A percentile compares a stretch with the other conserved stretches of the same genome.
Conservation (phyloP, 257 asterid species). For the Osmanthus fragrans region DNA sequence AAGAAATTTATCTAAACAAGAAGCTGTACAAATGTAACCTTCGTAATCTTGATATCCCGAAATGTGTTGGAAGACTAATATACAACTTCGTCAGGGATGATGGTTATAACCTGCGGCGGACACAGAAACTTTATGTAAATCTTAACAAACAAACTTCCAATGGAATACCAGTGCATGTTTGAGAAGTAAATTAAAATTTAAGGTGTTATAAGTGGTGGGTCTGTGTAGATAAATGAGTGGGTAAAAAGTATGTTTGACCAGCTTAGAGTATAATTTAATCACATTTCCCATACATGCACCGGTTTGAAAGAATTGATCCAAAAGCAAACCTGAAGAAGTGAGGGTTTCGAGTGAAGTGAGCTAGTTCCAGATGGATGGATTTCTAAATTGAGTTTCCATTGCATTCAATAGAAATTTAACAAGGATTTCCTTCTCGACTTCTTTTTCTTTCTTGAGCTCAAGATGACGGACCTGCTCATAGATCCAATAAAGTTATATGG, state of each 20-base stretch:
- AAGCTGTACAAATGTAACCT: not conserved
- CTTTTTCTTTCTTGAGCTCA: slow-evolving; percentile 87
- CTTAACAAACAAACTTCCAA: too few species aligned
- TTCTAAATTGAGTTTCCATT: slow-evolving; percentile 78
- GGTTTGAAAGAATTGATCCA: not conserved
- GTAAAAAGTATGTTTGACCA: not conserved
- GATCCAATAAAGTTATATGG: slow-evolving; percentile 22
- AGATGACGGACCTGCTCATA: slow-evolving; percentile 83
- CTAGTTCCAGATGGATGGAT: slow-evolving; percentile 89
- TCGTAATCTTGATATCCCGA: not conserved
- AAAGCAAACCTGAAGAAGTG: not conserved
- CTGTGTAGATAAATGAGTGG: too few species aligned
- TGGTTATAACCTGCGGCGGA: not conserved
- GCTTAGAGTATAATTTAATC: not conserved
- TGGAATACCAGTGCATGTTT: too few species aligned
- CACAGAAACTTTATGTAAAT: not conserved
- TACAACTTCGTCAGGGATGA: not conserved
- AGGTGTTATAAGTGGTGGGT: too few species aligned
- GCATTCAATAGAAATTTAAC: slow-evolving; percentile 78
- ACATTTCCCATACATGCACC: not conserved
- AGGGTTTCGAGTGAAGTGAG: not conserved
- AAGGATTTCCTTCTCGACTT: slow-evolving; percentile 65
- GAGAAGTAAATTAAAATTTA: too few species aligned
- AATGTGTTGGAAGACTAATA: not conserved
- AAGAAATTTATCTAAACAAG: not conserved